Evolutionary conservation across 148 eudicot species (phyloP).

Genomic region (Chenopodium quinoa): DNA sequence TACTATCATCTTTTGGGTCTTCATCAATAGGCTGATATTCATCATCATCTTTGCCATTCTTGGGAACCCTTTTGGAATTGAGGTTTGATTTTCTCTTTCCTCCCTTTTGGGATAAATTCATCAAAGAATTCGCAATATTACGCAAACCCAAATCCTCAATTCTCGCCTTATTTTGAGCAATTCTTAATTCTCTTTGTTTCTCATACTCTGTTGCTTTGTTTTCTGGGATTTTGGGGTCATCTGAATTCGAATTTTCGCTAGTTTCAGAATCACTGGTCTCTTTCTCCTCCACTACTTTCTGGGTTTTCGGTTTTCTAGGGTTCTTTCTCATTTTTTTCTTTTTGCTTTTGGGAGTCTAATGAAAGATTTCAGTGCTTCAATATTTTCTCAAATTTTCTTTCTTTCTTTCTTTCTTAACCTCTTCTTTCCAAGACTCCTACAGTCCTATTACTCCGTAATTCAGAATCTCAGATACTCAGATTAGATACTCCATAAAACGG

Average conservation of each 20-base stretch:
- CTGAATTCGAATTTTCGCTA: slow-evolving; percentile 23
- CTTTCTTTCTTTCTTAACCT: no score
- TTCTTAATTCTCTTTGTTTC: slow-evolving; percentile 55
- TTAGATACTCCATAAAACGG: no score
- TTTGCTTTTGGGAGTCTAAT: no score
- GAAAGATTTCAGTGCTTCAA: no score
- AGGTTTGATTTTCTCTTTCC: slow-evolving; percentile 23
- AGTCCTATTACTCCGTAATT: no score
- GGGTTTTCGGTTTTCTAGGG: slow-evolving; percentile 13
- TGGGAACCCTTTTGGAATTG: slow-evolving; percentile 34
- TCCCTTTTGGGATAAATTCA: slow-evolving; percentile 29
- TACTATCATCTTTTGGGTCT: slow-evolving; percentile 24
- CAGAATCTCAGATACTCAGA: no score
- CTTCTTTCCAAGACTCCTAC: no score
- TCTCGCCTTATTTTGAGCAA: slow-evolving; percentile 63
- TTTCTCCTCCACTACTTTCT: slow-evolving; percentile 19
- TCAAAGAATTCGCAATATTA: slow-evolving; percentile 50
- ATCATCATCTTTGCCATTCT: slow-evolving; percentile 46
- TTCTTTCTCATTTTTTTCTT: neutral
- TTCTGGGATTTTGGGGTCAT: slow-evolving; percentile 32
- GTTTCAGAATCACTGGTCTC: slow-evolving; percentile 17
- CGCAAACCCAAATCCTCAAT: slow-evolving; percentile 69
- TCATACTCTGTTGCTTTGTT: slow-evolving; percentile 51
- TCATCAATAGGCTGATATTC: slow-evolving; percentile 51
- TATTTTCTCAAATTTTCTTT: no score